Evolutionary conservation across 495 filamentous ascomycete genomes (phyloP), one percentile per base, ranked within the genome.

Genomic region (Penicillium atrosanguineum): DNA sequence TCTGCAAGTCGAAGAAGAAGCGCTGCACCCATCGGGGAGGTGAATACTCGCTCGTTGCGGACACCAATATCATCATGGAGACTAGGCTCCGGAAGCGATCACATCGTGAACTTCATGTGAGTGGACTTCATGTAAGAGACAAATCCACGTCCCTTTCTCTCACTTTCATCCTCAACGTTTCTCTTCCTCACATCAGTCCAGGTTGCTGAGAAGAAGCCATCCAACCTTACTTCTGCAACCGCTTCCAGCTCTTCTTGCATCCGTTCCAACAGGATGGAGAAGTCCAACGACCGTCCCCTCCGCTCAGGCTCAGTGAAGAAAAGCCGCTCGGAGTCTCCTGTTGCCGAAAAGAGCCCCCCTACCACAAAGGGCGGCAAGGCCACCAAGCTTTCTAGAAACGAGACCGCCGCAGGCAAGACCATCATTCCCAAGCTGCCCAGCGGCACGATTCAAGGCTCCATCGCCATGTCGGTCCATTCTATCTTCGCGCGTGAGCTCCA

Each of bases 1-100:
- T 53, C 9, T 68, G 64, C 48, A 60, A 46, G 29, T 16, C 14
- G 7, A 56, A 50, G 44, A 68, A 68, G 60, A 58, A 56, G 25
- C 50, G 53, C 1, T 65, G 62, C 48, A 37, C 21, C 1, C 64
- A 67, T 29, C 47, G 20, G 9, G 31, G 39, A 36, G 23, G 7
- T 21, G 49, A 36, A 1, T 7, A 25, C 36, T 31, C 20, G 18
- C 5, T 34, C 16, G 5, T 6, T 12, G 7, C 11, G 1, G 23
- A 21, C 7, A 21, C 7, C 11, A 41, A 11, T 42, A 16, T 4
- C 20, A 4, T 21, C 42, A 20, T 20, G 28, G 12, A 34, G 11
- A 34, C 31, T 12, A 34, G 39, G 38, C 40, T 23, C 2, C 39
- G 39, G 7, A 19, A 42, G 39, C 39, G 31, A 34, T 11, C 11